phyloP scores from a whole-genome alignment of 805 yeast genomes.

The Myxozyma mucilagina region DNA sequence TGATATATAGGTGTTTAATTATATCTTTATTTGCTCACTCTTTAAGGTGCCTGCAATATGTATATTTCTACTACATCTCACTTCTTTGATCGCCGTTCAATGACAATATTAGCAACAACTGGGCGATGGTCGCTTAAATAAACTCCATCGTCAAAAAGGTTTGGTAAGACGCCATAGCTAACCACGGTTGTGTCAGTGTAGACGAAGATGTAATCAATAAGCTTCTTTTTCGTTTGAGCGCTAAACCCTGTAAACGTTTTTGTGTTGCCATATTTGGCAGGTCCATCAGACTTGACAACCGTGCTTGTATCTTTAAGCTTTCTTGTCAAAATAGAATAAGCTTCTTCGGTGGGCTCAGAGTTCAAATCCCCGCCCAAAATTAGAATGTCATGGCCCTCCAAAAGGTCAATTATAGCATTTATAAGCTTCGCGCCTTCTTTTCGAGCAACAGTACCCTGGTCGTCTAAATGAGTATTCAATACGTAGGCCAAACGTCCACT shows the following conservation, averaged over 20 bases:
- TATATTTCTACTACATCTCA: neutral
- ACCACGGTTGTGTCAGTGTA: neutral
- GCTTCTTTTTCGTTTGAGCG: conserved; percentile 25
- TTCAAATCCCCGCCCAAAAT: conserved; percentile 62
- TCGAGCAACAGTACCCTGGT: conserved; percentile 50
- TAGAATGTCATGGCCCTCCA: conserved; percentile 42
- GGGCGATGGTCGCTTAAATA: conserved; percentile 27
- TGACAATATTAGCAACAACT: conserved; percentile 19
- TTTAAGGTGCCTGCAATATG: neutral
- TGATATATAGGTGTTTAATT: too few species aligned
- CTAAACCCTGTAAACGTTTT: conserved; percentile 55
- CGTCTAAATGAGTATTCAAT: conserved; percentile 56
- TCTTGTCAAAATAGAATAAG: conserved; percentile 45
- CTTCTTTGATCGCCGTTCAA: neutral
- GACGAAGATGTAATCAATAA: conserved; percentile 48
- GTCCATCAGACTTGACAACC: conserved; percentile 36
- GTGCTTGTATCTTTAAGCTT: conserved; percentile 43
- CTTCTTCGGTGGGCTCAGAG: conserved; percentile 48
- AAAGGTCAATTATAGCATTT: conserved; percentile 37
- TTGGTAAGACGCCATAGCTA: conserved; percentile 15
- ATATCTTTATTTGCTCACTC: neutral
- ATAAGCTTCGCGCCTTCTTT: conserved; percentile 49
- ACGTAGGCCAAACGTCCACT: conserved; percentile 35
- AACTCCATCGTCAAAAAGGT: conserved; percentile 22
- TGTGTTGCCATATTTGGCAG: conserved; percentile 46